Evolutionary conservation across 495 filamentous ascomycete species (phyloP).

Genomic region (Trichoderma reesei): DNA sequence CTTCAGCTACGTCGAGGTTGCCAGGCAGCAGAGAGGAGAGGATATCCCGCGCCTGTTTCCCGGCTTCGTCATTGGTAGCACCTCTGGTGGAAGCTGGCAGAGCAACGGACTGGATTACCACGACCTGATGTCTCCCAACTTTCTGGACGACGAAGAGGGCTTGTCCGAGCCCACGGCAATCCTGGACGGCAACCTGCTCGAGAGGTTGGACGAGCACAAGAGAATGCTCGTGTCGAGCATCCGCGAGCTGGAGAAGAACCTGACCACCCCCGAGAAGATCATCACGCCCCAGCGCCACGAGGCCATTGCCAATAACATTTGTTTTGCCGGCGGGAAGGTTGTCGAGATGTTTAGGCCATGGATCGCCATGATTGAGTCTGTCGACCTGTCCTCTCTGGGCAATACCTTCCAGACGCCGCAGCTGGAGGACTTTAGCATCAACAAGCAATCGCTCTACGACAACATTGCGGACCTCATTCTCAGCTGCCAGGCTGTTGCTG

Average conservation of each 20-base stretch:
- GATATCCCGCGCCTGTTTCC: conserved; percentile 81
- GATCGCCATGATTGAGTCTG: conserved; percentile 78
- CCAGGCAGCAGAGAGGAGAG: conserved; percentile 81
- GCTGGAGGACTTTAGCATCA: conserved; percentile 73
- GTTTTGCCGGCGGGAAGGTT: conserved; percentile 62
- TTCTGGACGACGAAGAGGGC: conserved; percentile 78
- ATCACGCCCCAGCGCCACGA: conserved; percentile 61
- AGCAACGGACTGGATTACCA: conserved; percentile 68
- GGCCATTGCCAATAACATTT: conserved; percentile 63
- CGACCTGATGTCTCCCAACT: conserved; percentile 62
- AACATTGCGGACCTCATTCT: conserved; percentile 81
- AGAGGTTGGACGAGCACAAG: conserved; percentile 75
- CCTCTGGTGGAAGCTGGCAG: conserved; percentile 81
- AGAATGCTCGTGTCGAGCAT: conserved; percentile 71
- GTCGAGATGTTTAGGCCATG: conserved; percentile 80
- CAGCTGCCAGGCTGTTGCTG: conserved; percentile 76
- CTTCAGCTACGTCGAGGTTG: conserved; percentile 91
- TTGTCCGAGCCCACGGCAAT: conserved; percentile 58
- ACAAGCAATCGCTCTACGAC: conserved; percentile 90
- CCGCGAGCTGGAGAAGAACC: conserved; percentile 73
- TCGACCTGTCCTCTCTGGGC: conserved; percentile 67
- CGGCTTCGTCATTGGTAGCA: conserved; percentile 80
- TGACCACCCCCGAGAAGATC: conserved; percentile 66
- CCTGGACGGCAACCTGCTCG: conserved; percentile 66
- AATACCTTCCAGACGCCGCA: conserved; percentile 74